Conservation (phyloP, 75 land plant species). For the Cryptomeria japonica region DNA sequence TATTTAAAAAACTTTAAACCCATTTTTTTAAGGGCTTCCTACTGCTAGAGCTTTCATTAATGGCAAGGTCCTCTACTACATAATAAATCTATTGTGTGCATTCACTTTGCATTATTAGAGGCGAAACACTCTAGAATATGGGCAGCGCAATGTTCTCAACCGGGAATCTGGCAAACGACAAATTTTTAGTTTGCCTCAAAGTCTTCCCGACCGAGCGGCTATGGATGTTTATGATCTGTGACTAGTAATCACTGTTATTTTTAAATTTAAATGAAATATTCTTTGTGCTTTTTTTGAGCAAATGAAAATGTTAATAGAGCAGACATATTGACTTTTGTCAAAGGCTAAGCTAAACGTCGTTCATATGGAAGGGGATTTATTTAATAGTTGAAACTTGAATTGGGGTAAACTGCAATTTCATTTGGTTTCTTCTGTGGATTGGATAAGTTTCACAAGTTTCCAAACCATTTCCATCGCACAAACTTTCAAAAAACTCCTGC, state of each 20-base stretch:
- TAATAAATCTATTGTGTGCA: too few species aligned
- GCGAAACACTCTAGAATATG: too few species aligned
- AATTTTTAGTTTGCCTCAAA: slow-evolving; percentile 42
- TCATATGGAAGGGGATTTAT: neutral
- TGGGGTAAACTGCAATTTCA: neutral
- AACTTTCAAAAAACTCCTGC: neutral
- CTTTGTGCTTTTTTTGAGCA: too few species aligned
- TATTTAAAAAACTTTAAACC: too few species aligned
- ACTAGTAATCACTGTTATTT: slow-evolving; percentile 54
- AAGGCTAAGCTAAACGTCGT: too few species aligned
- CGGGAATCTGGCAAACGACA: slow-evolving; percentile 73
- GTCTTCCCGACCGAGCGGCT: slow-evolving; percentile 43
- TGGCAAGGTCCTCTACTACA: too few species aligned
- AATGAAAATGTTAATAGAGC: too few species aligned
- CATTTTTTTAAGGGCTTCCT: too few species aligned
- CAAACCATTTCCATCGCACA: neutral
- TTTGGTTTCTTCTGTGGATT: too few species aligned
- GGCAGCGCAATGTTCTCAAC: slow-evolving; percentile 55
- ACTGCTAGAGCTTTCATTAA: too few species aligned
- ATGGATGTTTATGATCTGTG: slow-evolving; percentile 84
- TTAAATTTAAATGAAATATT: too few species aligned
- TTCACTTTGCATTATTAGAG: too few species aligned
- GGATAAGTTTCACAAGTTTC: neutral
- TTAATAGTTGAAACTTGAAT: neutral
- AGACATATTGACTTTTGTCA: neutral